Percentiles rank a stretch among this genome's conserved stretches.
Evolutionary conservation across 257 asterid species (phyloP).

Genomic region (Nicotiana tomentosiformis): DNA sequence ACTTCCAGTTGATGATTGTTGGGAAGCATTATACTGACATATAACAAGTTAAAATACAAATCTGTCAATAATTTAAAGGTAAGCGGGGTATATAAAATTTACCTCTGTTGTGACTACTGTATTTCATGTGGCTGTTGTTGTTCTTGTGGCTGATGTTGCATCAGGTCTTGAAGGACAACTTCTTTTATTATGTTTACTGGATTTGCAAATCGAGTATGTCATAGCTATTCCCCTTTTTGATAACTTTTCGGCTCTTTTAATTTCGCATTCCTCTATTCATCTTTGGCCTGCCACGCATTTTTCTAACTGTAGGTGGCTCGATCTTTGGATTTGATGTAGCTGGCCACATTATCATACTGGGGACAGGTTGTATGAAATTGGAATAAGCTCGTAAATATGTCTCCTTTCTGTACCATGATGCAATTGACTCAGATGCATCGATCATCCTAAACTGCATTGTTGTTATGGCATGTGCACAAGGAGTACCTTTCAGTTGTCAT

Average conservation of each 20-base stretch:
- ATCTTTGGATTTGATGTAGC: too few species aligned
- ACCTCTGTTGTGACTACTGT: neutral
- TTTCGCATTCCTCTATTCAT: too few species aligned
- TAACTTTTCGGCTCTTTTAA: too few species aligned
- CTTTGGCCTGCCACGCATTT: too few species aligned
- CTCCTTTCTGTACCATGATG: neutral
- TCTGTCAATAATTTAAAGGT: rapidly evolving
- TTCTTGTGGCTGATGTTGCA: neutral
- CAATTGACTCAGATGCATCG: neutral
- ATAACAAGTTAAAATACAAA: neutral
- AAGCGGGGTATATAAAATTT: neutral
- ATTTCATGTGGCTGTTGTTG: neutral
- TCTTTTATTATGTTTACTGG: neutral
- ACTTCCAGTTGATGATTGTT: neutral
- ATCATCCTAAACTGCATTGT: neutral
- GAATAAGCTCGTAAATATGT: neutral
- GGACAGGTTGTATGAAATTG: neutral
- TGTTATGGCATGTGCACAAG: neutral
- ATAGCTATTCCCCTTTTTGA: too few species aligned
- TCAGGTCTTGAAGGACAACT: neutral
- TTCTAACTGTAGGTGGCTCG: too few species aligned
- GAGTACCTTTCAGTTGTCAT: neutral
- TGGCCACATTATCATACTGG: neutral
- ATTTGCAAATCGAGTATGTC: neutral
- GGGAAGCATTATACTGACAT: neutral